Base-by-base conservation (phyloP, 371 early-diverging fungal species). In the Fennellomyces sp. region DNA sequence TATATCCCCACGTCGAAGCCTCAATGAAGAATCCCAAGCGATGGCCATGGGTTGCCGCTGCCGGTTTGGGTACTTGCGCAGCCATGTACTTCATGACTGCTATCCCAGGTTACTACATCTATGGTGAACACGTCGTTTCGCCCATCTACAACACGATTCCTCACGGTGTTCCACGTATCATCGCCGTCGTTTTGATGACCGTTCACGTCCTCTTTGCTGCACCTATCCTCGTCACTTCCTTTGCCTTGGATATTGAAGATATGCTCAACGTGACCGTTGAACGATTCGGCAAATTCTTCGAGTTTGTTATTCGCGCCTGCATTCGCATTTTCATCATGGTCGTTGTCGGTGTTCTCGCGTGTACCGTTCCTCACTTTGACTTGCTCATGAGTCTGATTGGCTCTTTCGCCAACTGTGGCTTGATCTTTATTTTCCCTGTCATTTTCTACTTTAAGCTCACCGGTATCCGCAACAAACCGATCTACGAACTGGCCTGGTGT, bases 391-490 rank as follows among this genome's bases (percentile, higher is more conserved):
- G 91, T 12, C 73, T 95, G 21, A 65, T 95, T 30, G 96, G 96
- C 27, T 89, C 94, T 1, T 68, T 94, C 41, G 83, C 89, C 29
- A 91, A 88, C 51, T 90, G 89, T 56, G 73, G 84, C 66, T 78
- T 93, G 36, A 90, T 92, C 28, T 94, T 94, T 67, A 86, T 94
- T 19, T 84, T 94, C 64, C 96, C 96, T 2, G 81, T 93, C 17
- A 60, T 89, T n/a, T 92, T 88, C 66, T 91, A 94, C 70, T 68
- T 89, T 28, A 83, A 86, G 57, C 71, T 95, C 15, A 92, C 84
- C 71, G 89, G 89, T n/a, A 67, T 85, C 66, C 63, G 77, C 19
- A 78, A 68, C 38, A 84, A 91, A 19, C 68, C 84, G 10, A 59
- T 74, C 36, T 58, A 69, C 29, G 91, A 91, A 65, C 75, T 88